Percentiles rank a stretch among this genome's conserved stretches.
Conservation (phyloP, 345 rosid genomes). For the Aquilaria malaccensis region DNA sequence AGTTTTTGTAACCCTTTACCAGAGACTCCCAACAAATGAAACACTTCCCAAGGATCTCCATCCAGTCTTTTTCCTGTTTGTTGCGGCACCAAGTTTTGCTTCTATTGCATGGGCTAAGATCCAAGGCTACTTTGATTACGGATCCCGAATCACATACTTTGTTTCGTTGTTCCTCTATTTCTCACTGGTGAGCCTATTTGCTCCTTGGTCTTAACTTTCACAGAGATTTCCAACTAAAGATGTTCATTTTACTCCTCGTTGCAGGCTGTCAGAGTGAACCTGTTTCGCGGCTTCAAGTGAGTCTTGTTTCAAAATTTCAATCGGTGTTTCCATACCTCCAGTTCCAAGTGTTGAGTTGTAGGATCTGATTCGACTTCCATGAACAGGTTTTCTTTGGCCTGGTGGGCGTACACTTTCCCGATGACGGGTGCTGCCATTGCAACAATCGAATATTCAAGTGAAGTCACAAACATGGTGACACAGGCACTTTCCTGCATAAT, state of each 20-base stretch:
- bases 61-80: slow-evolving; percentile 90
- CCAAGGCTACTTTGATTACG: slow-evolving; percentile 61
- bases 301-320: neutral
- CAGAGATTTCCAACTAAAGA: neutral
- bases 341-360: neutral
- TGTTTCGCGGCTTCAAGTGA: slow-evolving; percentile 80
- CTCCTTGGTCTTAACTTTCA: neutral
- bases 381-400: slow-evolving; percentile 71
- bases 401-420: slow-evolving; percentile 98
- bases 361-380: slow-evolving; percentile 1
- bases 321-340: neutral
- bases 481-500: slow-evolving; percentile 34
- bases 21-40: slow-evolving; percentile 83
- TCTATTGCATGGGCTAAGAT: slow-evolving; percentile 86
- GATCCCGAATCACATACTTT: slow-evolving; percentile 78
- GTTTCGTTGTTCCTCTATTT: slow-evolving; percentile 79
- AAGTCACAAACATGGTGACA: slow-evolving; percentile 36
- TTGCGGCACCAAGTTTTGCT: slow-evolving; percentile 86
- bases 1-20: slow-evolving; percentile 86
- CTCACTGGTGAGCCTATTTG: slow-evolving; percentile 46
- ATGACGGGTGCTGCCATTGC: slow-evolving; percentile 68
- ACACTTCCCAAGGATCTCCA: slow-evolving; percentile 92
- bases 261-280: slow-evolving; percentile 70
- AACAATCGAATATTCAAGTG: slow-evolving; percentile 53
- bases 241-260: neutral